Percentiles rank a stretch among this genome's conserved stretches.
These are phyloP conservation scores for Diaporthe vexans DNA, from an alignment of 2,329 filamentous ascomycete genomes.

Conservation along the genomic window DNA sequence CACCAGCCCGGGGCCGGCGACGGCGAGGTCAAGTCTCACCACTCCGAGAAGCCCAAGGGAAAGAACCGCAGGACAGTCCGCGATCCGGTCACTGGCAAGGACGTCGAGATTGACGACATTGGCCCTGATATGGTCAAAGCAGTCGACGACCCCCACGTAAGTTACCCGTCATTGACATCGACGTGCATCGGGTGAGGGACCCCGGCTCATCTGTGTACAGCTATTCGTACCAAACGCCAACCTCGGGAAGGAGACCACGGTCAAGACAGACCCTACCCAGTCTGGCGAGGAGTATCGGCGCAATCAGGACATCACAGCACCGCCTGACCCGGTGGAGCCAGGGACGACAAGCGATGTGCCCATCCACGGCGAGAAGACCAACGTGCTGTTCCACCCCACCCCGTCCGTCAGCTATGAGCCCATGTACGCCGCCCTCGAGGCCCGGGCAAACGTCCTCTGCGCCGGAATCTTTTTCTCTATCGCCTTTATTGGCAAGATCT, in stretches of 20 bases:
- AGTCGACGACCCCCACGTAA: conserved; percentile 79
- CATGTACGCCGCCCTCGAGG: conserved; percentile 84
- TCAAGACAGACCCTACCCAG: conserved; percentile 79
- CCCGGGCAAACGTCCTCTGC: conserved; percentile 79
- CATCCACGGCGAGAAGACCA: conserved; percentile 96
- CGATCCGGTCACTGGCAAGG: conserved; percentile 88
- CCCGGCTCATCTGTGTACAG: conserved; percentile 53
- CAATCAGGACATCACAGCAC: conserved; percentile 90
- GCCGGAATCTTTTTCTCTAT: conserved; percentile 79
- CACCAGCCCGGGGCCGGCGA: conserved; percentile 50
- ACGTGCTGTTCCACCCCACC: conserved; percentile 94
- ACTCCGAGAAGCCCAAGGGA: conserved; percentile 53
- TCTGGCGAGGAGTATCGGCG: conserved; percentile 84
- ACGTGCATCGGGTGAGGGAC: not conserved
- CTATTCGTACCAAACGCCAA: conserved; percentile 93
- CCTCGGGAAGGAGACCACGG: conserved; percentile 79
- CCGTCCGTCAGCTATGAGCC: conserved; percentile 91
- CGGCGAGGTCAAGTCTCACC: conserved; percentile 36
- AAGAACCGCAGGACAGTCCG: conserved; percentile 79
- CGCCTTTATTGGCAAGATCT: conserved; percentile 81
- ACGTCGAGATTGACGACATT: conserved; percentile 86
- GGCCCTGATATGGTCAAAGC: conserved; percentile 72
- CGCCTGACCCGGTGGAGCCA: conserved; percentile 85
- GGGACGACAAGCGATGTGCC: conserved; percentile 93
- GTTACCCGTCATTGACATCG: conserved; percentile 35